Conservation (phyloP, 2,329 filamentous ascomycete species). For the Botrytis medusae region DNA sequence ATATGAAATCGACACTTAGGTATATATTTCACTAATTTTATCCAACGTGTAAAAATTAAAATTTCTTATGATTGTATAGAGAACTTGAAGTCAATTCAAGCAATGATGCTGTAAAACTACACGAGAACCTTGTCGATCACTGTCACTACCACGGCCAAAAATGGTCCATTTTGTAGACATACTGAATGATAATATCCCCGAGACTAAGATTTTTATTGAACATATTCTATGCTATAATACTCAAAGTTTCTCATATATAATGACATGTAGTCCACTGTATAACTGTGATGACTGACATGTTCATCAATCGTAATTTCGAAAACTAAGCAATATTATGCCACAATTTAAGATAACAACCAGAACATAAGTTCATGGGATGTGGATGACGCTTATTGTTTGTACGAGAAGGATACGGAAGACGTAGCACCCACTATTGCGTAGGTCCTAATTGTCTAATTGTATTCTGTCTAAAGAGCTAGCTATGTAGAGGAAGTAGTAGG, state of each 20-base stretch:
- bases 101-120: background rate
- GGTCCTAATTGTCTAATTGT: no score
- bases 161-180: background rate
- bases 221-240: background rate
- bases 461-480: no score
- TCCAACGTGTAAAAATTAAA: background rate
- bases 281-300: background rate
- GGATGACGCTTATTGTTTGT: rapidly evolving
- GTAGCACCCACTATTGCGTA: no score
- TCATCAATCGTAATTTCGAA: background rate
- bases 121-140: background rate
- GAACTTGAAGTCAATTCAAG: background rate
- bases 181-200: background rate
- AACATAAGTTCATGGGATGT: rapidly evolving
- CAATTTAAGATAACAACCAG: background rate
- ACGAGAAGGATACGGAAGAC: no score
- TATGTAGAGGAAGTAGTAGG: no score
- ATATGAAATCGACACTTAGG: background rate
- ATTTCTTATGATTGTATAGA: background rate
- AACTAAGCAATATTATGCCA: background rate
- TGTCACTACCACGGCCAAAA: background rate
- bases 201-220: background rate
- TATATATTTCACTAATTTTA: background rate
- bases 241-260: background rate
- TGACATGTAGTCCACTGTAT: background rate